A percentile compares a stretch with the other conserved stretches of the same genome.
Evolutionary conservation across 441 rosid species (phyloP).

Genomic region (Theobroma grandiflorum): DNA sequence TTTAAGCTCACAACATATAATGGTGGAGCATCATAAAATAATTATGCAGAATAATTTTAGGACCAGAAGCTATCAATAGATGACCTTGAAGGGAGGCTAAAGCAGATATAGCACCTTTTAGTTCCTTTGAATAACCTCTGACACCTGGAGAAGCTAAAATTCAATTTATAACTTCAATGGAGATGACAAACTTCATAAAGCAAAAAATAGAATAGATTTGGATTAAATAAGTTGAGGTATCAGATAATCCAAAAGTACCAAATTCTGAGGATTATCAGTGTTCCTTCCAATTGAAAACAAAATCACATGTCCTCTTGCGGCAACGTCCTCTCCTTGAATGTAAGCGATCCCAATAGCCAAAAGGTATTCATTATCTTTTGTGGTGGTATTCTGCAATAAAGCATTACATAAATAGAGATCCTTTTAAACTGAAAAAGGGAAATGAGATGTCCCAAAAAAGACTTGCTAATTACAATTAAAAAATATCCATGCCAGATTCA

Average conservation of each 20-base stretch:
- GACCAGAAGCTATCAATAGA: slow-evolving; percentile 91
- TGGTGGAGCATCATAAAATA: slow-evolving; percentile 96
- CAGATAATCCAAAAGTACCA: slow-evolving; percentile 50
- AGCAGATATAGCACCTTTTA: slow-evolving; percentile 97
- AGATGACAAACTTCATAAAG: background rate
- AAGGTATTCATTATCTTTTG: slow-evolving; percentile 81
- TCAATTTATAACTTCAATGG: background rate
- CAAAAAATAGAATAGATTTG: background rate
- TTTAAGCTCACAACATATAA: slow-evolving; percentile 96
- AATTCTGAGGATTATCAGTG: slow-evolving; percentile 63
- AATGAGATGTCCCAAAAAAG: background rate
- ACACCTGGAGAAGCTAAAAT: slow-evolving; percentile 48
- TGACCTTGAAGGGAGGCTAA: slow-evolving; percentile 97
- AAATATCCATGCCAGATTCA: background rate
- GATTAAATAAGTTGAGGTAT: slow-evolving; percentile 16
- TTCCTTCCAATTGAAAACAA: slow-evolving; percentile 73
- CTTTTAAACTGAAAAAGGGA: background rate
- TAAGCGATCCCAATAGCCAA: slow-evolving; percentile 94
- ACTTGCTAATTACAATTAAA: background rate
- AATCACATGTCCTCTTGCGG: slow-evolving; percentile 92
- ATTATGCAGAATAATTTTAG: slow-evolving; percentile 90
- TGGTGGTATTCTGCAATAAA: slow-evolving; percentile 71
- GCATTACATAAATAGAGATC: slow-evolving; percentile 23
- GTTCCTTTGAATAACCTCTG: slow-evolving; percentile 94
- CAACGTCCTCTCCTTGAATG: slow-evolving; percentile 99